Base-by-base conservation (phyloP, 768 basidiomycete genomes). In the Suillus weaverae region DNA sequence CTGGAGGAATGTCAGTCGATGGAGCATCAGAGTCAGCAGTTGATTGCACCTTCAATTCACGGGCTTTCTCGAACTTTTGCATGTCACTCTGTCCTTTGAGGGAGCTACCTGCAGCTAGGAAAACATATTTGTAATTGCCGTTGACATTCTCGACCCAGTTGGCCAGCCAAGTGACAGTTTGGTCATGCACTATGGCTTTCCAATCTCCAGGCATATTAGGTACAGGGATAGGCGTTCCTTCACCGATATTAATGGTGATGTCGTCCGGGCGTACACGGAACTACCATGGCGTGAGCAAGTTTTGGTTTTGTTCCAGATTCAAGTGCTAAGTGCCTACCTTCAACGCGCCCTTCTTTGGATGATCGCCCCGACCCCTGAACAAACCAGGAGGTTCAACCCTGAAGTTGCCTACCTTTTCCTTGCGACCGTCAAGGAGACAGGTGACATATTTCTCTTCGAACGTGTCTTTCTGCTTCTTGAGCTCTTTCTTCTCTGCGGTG, bases 81-180 rank as follows among this genome's bases (percentile, higher is more conserved):
- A 95, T 92, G 80, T 99, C 97, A 74, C 94, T 96, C 78, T 99
- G 96, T 50, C 97, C 97, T 79, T 99, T 99, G 72, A 98, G 84
- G 9, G 95, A 96, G 71, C 94, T 97, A 48, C 94, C 95, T n/a
- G 97, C 93, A 8, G 97, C 94, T 67, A 99, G 79, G 84, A 99
- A 99, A 62, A 99, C 97, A 73, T 99, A 99, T 80, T 99, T 98
- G 77, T 92, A 89, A 73, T 90, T 93, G 66, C 89, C 87, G 72
- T 99, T 99, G 78, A 99, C 89, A 73, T 99, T 99, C 78, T 99
- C 97, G 54, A 95, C 95, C 97, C 97, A 99, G 63, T 92, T 96
- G 5, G 97, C 97, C 56, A 99, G 84, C 97, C 97, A 99, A 14
- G 97, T 99, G 33, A 99, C 97, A 3, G 95, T 98, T 69, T 96